These are phyloP conservation scores for Brettanomyces nanus DNA, from an alignment of 805 yeast species.

Conservation along the genomic window DNA sequence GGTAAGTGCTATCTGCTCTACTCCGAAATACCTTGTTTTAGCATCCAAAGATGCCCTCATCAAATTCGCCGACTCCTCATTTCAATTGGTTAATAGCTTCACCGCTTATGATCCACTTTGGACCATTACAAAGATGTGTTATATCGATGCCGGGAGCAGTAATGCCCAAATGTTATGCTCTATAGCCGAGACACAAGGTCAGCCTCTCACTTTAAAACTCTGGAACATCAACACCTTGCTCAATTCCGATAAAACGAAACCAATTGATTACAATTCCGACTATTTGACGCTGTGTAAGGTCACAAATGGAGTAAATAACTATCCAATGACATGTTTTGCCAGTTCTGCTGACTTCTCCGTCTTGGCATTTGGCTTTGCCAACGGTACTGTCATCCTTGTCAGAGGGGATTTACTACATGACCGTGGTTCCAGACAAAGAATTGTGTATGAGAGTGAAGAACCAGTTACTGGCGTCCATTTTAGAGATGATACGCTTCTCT, in stretches of 20 bases:
- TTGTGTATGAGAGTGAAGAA: conserved; percentile 63
- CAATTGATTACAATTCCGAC: conserved; percentile 25
- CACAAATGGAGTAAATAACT: conserved; percentile 66
- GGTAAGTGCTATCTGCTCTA: conserved; percentile 54
- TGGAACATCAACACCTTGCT: conserved; percentile 61
- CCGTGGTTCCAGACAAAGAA: conserved; percentile 81
- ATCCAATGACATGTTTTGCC: conserved; percentile 64
- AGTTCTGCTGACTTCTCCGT: conserved; percentile 49
- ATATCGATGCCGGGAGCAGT: conserved; percentile 20
- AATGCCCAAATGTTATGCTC: conserved; percentile 47
- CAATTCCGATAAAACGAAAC: conserved; percentile 18
- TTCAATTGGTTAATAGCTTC: conserved; percentile 42
- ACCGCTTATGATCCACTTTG: conserved; percentile 59
- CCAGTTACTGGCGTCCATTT: conserved; percentile 77
- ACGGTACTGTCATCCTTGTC: conserved; percentile 73
- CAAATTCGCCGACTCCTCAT: conserved; percentile 45
- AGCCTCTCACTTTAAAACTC: conserved; percentile 56
- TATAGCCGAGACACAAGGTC: conserved; percentile 67
- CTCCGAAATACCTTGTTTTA: conserved; percentile 47
- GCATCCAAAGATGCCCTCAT: conserved; percentile 48
- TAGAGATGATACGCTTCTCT: conserved; percentile 46
- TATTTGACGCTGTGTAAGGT: conserved; percentile 58
- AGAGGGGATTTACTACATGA: conserved; percentile 87
- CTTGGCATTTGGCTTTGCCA: conserved; percentile 70
- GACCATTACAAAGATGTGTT: conserved; percentile 48